Evolutionary conservation across 1,139 yeast genomes (phyloP).

Genomic region (Meyerozyma carpophila): DNA sequence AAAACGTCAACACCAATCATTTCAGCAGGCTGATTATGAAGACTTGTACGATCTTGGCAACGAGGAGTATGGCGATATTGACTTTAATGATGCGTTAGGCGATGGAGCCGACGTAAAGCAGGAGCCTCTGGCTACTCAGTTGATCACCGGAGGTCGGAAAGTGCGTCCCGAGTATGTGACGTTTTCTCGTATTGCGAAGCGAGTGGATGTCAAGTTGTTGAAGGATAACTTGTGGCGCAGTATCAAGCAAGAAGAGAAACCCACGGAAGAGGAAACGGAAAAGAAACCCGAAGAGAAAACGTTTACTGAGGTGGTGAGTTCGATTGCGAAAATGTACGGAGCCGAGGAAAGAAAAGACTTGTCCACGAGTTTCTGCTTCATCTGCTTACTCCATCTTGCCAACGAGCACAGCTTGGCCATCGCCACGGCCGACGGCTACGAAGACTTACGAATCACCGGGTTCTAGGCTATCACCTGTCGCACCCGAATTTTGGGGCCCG

Average conservation of each 20-base stretch:
- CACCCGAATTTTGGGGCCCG: constrained; percentile 25
- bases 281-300: constrained; percentile 9
- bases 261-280: background rate
- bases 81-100: constrained; percentile 41
- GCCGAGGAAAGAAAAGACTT: constrained; percentile 53
- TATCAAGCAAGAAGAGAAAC: constrained; percentile 22
- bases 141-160: constrained; percentile 34
- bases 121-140: constrained; percentile 19
- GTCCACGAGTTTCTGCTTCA: constrained; percentile 84
- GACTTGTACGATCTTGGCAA: constrained; percentile 36
- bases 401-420: constrained; percentile 79
- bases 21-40: constrained; percentile 42
- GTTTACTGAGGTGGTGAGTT: constrained; percentile 44
- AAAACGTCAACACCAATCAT: constrained; percentile 30
- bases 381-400: constrained; percentile 80
- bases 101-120: constrained; percentile 20
- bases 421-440: constrained; percentile 48
- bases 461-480: constrained; percentile 26
- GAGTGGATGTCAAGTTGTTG: constrained; percentile 73
- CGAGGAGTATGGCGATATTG: constrained; percentile 38
- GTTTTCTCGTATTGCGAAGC: constrained; percentile 77
- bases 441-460: constrained; percentile 53
- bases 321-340: constrained; percentile 50
- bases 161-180: constrained; percentile 60
- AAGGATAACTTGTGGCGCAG: constrained; percentile 83